Percentiles rank a stretch among this genome's conserved stretches.
These are phyloP conservation scores for sweet orange (Citrus sinensis) DNA, from an alignment of 345 rosid genomes.

Conservation along the genomic window DVS_A1.0 CM039166.1:23166501-23167000, in stretches of 20 bases:
- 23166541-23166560: not conserved
- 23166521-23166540: not conserved
- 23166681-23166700: not conserved
- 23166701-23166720: not conserved
- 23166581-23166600: not conserved
- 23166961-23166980: not conserved
- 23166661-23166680: not conserved
- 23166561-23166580: not conserved
- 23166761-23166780: not conserved
- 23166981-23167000: not conserved
- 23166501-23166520: not conserved
- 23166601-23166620: not conserved
- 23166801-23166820: not conserved
- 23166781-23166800: not conserved
- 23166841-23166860: not conserved
- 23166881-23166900: not conserved
- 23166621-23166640: not conserved
- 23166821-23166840: not conserved
- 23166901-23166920: not conserved
- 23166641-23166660: too few relatives aligned
- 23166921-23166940: not conserved
- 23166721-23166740: not conserved
- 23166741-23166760: not conserved
- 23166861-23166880: not conserved
- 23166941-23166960: not conserved